Base-by-base conservation (phyloP, 148 eudicot genomes). In the Dianthus caryophyllus region DNA sequence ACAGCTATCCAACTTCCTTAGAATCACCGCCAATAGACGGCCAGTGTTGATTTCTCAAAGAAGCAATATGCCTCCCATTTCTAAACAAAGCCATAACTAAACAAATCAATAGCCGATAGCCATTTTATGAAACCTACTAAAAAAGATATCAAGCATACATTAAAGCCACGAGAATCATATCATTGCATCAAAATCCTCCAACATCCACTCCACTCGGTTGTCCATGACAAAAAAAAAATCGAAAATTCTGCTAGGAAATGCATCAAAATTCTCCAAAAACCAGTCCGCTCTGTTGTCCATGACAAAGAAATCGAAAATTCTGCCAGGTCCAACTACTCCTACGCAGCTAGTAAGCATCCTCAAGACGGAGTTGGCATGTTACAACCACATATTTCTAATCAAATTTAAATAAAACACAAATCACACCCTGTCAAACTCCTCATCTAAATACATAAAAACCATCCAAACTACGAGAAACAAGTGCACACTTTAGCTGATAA, bases 281-380 rank as follows among this genome's bases (percentile, higher is more conserved):
- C 21, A 22, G 21, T 13, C 41, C 52, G 2, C 21, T 3, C 11
- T 55, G 41, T 54, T 14, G 25, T 61, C n/a, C n/a, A 20, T n/a
- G 18, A 18, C 18, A 57, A 18, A 9, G 14, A 47, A 16, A 64
- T 4, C 38, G 17, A 25, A 9, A 26, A 44, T 47, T 5, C 18
- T 11, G 25, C 15, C 12, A 66, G 24, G 16, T 65, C 41, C 29
- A 12, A 15, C 27, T 33, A 24, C 16, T 22, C 31, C 27, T 33
- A 24, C 16, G 38, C 31, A 56, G 26, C 62, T 12, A 33, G 8
- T 14, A 17, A 2, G 25, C 33, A 56, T 41, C 26, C 63, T n/a
- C 55, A 29, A 20, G 24, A 57, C n/a, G 64, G 14, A 46, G 65
- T 44, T 25, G 63, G 18, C 55, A 58, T 41, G 52, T 25, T 63